Evolutionary conservation across 2,329 filamentous ascomycete genomes (phyloP).

Genomic region (Tolypocladium tropicale): DNA sequence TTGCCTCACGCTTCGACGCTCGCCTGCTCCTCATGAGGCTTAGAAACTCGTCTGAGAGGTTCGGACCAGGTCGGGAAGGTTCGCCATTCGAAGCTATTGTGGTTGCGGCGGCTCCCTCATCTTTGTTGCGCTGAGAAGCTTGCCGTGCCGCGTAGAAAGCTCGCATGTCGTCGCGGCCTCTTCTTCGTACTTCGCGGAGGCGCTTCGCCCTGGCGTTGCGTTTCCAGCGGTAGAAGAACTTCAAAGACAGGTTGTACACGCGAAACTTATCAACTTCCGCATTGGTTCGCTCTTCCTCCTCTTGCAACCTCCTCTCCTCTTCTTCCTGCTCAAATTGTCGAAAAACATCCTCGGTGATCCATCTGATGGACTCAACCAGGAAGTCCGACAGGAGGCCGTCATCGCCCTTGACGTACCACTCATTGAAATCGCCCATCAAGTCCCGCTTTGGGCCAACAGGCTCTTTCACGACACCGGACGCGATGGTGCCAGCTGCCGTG

Average conservation of each 20-base stretch:
- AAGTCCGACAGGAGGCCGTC: constrained; percentile 42
- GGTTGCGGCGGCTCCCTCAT: constrained; percentile 12
- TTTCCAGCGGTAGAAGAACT: constrained; percentile 48
- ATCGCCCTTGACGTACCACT: constrained; percentile 46
- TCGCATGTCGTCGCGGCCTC: constrained; percentile 40
- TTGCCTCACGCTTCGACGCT: constrained; percentile 17
- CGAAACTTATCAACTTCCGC: constrained; percentile 38
- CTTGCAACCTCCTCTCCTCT: constrained; percentile 28
- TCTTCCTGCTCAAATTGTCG: constrained; percentile 28
- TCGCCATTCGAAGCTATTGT: constrained; percentile 3
- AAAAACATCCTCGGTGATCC: constrained; percentile 32
- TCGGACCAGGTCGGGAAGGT: constrained; percentile 16
- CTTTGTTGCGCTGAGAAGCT: constrained; percentile 20
- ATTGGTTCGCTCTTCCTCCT: constrained; percentile 37
- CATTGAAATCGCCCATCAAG: constrained; percentile 36
- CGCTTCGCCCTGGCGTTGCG: constrained; percentile 35
- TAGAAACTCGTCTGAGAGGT: constrained; percentile 20
- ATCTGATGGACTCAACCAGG: constrained; percentile 31
- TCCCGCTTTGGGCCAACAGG: constrained; percentile 21
- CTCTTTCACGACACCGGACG: constrained; percentile 5
- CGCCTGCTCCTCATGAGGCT: constrained; percentile 21
- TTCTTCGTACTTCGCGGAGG: constrained; percentile 37
- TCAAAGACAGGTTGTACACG: constrained; percentile 37
- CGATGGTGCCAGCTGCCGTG: constrained; percentile 1
- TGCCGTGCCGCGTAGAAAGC: constrained; percentile 31